Conservation (phyloP, 345 rosid genomes). For the Iberis pinnata region DNA sequence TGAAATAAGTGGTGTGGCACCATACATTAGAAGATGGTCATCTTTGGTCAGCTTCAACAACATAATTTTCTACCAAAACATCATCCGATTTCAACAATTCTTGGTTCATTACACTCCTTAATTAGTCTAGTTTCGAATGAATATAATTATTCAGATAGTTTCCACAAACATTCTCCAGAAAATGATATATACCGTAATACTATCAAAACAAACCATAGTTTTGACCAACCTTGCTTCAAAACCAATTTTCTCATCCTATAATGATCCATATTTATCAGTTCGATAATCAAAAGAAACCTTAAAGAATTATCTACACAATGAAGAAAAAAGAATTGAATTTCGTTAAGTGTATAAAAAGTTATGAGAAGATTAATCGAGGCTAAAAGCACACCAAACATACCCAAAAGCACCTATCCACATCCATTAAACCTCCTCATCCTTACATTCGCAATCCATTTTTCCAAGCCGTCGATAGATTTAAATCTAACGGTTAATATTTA, state of each 20-base stretch:
- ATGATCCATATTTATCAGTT: background rate
- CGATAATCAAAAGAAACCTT: conserved; percentile 40
- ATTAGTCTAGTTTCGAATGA: conserved; percentile 29
- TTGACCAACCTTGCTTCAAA: conserved; percentile 50
- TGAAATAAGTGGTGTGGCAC: conserved; percentile 23
- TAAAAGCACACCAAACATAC: conserved; percentile 68
- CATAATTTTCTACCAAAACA: conserved; percentile 2
- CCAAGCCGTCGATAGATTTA: conserved; percentile 38
- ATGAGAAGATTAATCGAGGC: conserved; percentile 28
- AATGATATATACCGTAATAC: conserved; percentile 26
- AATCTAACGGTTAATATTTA: conserved; percentile 58
- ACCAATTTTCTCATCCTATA: conserved; percentile 21
- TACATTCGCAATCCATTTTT: conserved; percentile 1
- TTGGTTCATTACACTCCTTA: conserved; percentile 17
- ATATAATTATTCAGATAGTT: background rate
- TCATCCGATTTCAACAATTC: background rate
- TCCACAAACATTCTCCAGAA: conserved; percentile 11
- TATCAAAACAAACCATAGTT: conserved; percentile 44
- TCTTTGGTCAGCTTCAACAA: conserved; percentile 17
- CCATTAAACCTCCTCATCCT: conserved; percentile 19
- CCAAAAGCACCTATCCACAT: conserved; percentile 26
- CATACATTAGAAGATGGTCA: conserved; percentile 30
- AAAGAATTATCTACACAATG: conserved; percentile 31
- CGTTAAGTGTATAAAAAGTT: conserved; percentile 21
- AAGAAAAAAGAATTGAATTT: conserved; percentile 22